Conservation (phyloP, 2,329 filamentous ascomycete genomes). For the Aspergillus transmontanensis region DNA sequence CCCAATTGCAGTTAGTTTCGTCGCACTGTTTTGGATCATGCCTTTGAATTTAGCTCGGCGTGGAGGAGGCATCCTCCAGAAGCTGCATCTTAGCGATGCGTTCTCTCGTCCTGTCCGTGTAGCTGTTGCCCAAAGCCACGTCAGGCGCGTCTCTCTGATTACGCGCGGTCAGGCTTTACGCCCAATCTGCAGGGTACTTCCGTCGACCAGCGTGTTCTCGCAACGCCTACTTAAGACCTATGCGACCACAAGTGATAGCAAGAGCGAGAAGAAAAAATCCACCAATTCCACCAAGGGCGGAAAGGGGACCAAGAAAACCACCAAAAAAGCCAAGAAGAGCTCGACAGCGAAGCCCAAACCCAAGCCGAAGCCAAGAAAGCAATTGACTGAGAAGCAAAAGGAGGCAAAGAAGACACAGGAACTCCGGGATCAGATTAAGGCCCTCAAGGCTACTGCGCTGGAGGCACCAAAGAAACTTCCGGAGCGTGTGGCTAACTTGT, state of each 20-base stretch:
- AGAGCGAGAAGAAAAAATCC: not conserved
- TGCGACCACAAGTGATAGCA: conserved; percentile 32
- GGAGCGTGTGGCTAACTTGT: conserved; percentile 24
- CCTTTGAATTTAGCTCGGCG: conserved; percentile 34
- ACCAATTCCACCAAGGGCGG: conserved; percentile 29
- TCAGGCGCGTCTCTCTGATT: conserved; percentile 29
- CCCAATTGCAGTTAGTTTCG: too few relatives aligned
- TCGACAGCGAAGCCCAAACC: conserved; percentile 28
- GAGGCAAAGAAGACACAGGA: conserved; percentile 33
- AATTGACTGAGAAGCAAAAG: conserved; percentile 33
- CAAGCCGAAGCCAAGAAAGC: conserved; percentile 27
- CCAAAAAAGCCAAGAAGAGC: conserved; percentile 29
- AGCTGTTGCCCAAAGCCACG: conserved; percentile 28
- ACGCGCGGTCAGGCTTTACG: conserved; percentile 18
- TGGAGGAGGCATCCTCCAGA: conserved; percentile 33
- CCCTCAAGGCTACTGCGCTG: conserved; percentile 38
- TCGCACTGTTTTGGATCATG: conserved; percentile 27
- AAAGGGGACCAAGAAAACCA: conserved; percentile 16
- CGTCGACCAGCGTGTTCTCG: conserved; percentile 20
- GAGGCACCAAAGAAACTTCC: conserved; percentile 40
- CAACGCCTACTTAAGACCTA: conserved; percentile 30
- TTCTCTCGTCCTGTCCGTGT: conserved; percentile 30
- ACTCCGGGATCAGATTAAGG: conserved; percentile 31
- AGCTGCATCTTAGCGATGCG: conserved; percentile 28
- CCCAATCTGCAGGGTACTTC: conserved; percentile 14